A percentile compares a stretch with the other conserved stretches of the same genome.
These are phyloP conservation scores for Lyophyllum atratum DNA, from an alignment of 768 basidiomycete species.

Conservation along the genomic window DNA sequence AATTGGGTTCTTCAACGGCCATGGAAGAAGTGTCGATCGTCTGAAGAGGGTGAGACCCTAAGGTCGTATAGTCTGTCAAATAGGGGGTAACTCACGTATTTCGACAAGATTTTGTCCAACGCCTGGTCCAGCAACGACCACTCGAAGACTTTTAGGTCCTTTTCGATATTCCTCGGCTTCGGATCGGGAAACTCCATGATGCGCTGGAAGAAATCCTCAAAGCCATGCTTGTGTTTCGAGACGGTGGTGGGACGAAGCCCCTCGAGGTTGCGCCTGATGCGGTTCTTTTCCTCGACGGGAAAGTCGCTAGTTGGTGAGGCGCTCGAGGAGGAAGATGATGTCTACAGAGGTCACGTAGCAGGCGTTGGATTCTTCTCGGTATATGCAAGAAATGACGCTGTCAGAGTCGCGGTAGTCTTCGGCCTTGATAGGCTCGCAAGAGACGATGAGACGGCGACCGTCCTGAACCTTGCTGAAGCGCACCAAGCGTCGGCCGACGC, in stretches of 20 bases:
- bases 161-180: slow-evolving; percentile 95
- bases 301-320: slow-evolving; percentile 74
- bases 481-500: slow-evolving; percentile 78
- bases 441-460: slow-evolving; percentile 73
- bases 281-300: slow-evolving; percentile 94
- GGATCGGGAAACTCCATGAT: slow-evolving; percentile 97
- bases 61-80: no score
- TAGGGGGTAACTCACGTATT: slow-evolving; percentile 64
- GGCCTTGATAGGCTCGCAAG: slow-evolving; percentile 74
- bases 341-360: slow-evolving; percentile 96
- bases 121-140: slow-evolving; percentile 74
- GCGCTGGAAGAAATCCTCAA: slow-evolving; percentile 87
- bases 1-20: slow-evolving; percentile 30
- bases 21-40: slow-evolving; percentile 47
- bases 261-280: slow-evolving; percentile 93
- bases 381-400: slow-evolving; percentile 94
- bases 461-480: slow-evolving; percentile 81
- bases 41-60: slow-evolving; percentile 31
- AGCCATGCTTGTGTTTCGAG: slow-evolving; percentile 79
- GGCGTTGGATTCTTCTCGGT: slow-evolving; percentile 70
- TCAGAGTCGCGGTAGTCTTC: slow-evolving; percentile 73
- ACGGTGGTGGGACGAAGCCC: slow-evolving; percentile 90
- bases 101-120: slow-evolving; percentile 76
- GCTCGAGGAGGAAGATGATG: slow-evolving; percentile 90
- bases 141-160: slow-evolving; percentile 89